Evolutionary conservation across 1,284 basidiomycete genomes (phyloP), one percentile per base, ranked within the genome.

Genomic region (Boletus semigastroideus): DNA sequence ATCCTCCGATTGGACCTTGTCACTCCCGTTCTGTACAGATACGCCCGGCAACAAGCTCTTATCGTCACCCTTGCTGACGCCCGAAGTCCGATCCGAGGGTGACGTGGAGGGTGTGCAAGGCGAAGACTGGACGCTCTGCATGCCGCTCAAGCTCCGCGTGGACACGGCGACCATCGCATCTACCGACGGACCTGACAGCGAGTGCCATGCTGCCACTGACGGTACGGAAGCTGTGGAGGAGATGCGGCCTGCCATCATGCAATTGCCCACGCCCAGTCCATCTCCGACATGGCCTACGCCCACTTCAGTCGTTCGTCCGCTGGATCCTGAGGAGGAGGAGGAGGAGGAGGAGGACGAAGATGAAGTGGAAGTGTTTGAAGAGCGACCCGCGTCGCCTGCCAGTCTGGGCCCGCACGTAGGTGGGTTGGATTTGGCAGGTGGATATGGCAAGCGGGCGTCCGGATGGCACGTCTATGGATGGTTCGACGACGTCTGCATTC

Each of bases 81-180:
- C 56, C 5, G 40, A 38, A 13, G 39, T 38, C 2, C 19, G 52
- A 17, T 12, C 42, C 10, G 43, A 48, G 33, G 7, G 4, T 10
- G 27, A 17, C 13, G 10, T 51, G 46, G 58, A 57, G n/a, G 53
- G 43, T 11, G 37, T 46, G 1, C 31, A 52, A 19, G 44, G 37
- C 12, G 64, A 71, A 6, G 66, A 67, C 30, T 67, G 66, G 66
- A 71, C 68, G 36, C 47, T 67, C 8, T 69, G 66, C 25, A 70
- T 67, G 64, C 64, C 64, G 3, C 61, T 66, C 53, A 64, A 64
- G 27, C 30, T 40, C 20, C 54, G 48, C 0, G 46, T 40, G 1
- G 52, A 40, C 10, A 44, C 48, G n/a, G 47, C 55, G 4, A 52
- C 51, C 3, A 17, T 30, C 10, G 47, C n/a, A 6, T 41, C 48